Conservation (phyloP, 345 rosid genomes). For the Nasturtium officinale region DNA sequence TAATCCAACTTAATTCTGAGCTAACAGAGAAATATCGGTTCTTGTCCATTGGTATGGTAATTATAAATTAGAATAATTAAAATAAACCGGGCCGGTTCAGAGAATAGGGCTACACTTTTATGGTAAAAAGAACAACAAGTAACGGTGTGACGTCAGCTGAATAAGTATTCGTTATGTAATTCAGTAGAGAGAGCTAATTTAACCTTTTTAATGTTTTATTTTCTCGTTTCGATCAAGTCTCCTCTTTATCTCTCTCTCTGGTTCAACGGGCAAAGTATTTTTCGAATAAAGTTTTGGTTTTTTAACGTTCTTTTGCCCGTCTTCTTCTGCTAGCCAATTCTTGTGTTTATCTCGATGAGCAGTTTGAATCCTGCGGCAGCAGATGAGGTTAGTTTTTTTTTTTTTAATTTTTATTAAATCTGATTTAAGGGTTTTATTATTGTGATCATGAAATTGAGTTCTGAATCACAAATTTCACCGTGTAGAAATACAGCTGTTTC, state of each 20-base stretch:
- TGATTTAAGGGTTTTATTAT: constrained; percentile 36
- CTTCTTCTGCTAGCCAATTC: constrained; percentile 31
- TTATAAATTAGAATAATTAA: not conserved
- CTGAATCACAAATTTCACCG: constrained; percentile 13
- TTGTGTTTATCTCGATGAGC: constrained; percentile 47
- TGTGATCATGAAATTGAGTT: constrained; percentile 40
- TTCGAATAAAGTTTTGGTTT: constrained; percentile 54
- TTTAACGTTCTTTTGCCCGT: constrained; percentile 38
- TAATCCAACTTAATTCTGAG: not conserved
- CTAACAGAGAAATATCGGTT: constrained; percentile 3
- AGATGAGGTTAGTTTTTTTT: constrained; percentile 50
- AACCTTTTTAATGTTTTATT: constrained; percentile 9
- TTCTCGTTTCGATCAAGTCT: constrained; percentile 40
- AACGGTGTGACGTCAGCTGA: constrained; percentile 73
- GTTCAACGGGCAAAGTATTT: constrained; percentile 87
- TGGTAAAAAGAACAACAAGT: constrained; percentile 49
- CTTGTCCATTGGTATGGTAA: not conserved
- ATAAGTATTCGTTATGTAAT: constrained; percentile 61
- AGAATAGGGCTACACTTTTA: constrained; percentile 16
- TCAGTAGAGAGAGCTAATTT: constrained; percentile 2
- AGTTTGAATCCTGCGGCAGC: constrained; percentile 61
- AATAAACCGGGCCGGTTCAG: constrained; percentile 30
- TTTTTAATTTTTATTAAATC: constrained; percentile 20
- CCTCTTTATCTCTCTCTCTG: constrained; percentile 40
- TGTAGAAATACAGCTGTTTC: not conserved